Conservation (phyloP, 2,329 filamentous ascomycete genomes). For the Cladophialophora carrionii region DNA sequence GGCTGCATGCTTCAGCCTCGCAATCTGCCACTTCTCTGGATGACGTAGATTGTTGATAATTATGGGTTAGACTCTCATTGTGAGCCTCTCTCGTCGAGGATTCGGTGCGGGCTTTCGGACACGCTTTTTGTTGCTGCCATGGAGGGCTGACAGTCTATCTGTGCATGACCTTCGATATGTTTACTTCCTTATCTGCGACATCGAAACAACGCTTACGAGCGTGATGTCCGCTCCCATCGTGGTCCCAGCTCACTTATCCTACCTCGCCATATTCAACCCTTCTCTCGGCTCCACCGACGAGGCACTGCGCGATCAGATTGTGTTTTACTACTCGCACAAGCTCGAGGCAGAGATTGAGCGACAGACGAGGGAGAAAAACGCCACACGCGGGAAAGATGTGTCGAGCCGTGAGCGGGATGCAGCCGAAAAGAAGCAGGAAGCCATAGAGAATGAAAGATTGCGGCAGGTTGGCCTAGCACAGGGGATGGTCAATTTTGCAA, state of each 20-base stretch:
- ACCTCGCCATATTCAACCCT: slow-evolving; percentile 94
- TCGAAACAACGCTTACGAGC: background rate
- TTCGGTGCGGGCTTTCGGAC: background rate
- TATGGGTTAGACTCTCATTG: background rate
- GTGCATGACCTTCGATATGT: background rate
- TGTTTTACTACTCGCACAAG: slow-evolving; percentile 78
- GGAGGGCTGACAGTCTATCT: background rate
- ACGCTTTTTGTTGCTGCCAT: background rate
- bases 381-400: slow-evolving; percentile 5
- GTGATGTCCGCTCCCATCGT: slow-evolving; percentile 43
- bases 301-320: slow-evolving; percentile 77
- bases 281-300: slow-evolving; percentile 73
- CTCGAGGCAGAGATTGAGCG: slow-evolving; percentile 37
- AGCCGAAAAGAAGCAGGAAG: slow-evolving; percentile 47
- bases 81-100: background rate
- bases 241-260: slow-evolving; percentile 81
- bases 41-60: background rate
- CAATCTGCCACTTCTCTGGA: background rate
- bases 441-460: slow-evolving; percentile 81
- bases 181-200: background rate
- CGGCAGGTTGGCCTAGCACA: slow-evolving; percentile 94
- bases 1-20: slow-evolving; percentile 16
- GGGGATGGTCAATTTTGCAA: slow-evolving; percentile 91
- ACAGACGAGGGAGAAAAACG: slow-evolving; percentile 31
- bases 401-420: slow-evolving; percentile 8